These are phyloP conservation scores for Chlamydomonas asymmetrica DNA, from an alignment of 139 green algal species.

Conservation along the genomic window DNA sequence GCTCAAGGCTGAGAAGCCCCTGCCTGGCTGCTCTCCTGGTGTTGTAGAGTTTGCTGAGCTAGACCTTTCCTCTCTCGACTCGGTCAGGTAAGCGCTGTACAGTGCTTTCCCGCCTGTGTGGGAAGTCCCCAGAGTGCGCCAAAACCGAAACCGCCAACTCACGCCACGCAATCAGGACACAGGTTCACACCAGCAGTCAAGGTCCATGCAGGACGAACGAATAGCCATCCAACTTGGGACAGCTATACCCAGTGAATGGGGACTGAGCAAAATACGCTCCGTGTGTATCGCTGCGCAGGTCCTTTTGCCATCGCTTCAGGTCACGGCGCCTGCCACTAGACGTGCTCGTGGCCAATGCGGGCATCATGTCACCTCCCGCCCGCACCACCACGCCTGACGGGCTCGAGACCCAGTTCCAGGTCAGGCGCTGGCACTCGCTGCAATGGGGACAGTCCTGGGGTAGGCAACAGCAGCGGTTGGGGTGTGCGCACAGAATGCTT, in stretches of 20 bases:
- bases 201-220: neutral
- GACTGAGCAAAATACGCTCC: too few species aligned
- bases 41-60: conserved; percentile 15
- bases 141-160: neutral
- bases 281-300: too few species aligned
- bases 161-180: neutral
- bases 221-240: conserved; percentile 7
- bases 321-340: conserved; percentile 38
- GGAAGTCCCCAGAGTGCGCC: too few species aligned
- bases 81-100: too few species aligned
- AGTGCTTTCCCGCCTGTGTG: too few species aligned
- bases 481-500: too few species aligned
- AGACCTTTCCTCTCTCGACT: too few species aligned
- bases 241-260: conserved; percentile 40
- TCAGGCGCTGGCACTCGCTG: too few species aligned
- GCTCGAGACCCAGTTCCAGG: conserved; percentile 79
- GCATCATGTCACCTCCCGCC: conserved; percentile 69
- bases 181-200: neutral
- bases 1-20: conserved; percentile 3
- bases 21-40: conserved; percentile 5
- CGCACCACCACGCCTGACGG: conserved; percentile 51
- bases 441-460: too few species aligned
- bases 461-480: too few species aligned
- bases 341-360: conserved; percentile 68
- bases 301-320: conserved; percentile 48